Conservation (phyloP, 352 stramenopile genomes). For the Pythium rishiriense region DNA sequence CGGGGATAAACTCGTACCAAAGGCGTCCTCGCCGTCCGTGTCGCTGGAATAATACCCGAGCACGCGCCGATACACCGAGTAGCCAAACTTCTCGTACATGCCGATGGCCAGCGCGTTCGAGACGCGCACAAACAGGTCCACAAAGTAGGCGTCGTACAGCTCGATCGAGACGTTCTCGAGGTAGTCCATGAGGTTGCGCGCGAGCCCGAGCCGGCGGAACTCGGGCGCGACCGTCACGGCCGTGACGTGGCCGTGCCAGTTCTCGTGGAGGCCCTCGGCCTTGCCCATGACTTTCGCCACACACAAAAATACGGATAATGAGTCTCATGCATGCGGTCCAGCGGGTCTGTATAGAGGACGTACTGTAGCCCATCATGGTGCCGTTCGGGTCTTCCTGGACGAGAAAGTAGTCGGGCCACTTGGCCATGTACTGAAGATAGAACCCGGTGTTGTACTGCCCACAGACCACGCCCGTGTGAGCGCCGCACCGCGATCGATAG, state of each 20-base stretch:
- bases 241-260: conserved; percentile 98
- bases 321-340: no score
- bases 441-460: conserved; percentile 95
- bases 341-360: no score
- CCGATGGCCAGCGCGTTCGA: conserved; percentile 93
- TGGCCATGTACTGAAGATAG: conserved; percentile 97
- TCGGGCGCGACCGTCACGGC: conserved; percentile 97
- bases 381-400: conserved; percentile 92
- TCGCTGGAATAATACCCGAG: conserved; percentile 92
- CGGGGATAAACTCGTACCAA: conserved; percentile 75
- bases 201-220: conserved; percentile 92
- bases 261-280: conserved; percentile 91
- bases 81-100: conserved; percentile 94
- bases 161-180: conserved; percentile 87
- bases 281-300: conserved; percentile 90
- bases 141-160: conserved; percentile 95
- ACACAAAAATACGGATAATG: no score
- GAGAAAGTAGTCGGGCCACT: conserved; percentile 97
- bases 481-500: conserved; percentile 8
- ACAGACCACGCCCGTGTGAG: conserved; percentile 6
- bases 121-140: conserved; percentile 98
- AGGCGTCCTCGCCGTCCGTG: conserved; percentile 84
- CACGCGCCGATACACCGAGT: conserved; percentile 91
- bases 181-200: conserved; percentile 94
- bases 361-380: conserved; percentile 95